Evolutionary conservation across 2,329 filamentous ascomycete species (phyloP).

Genomic region (Zasmidium citrigriseum): DNA sequence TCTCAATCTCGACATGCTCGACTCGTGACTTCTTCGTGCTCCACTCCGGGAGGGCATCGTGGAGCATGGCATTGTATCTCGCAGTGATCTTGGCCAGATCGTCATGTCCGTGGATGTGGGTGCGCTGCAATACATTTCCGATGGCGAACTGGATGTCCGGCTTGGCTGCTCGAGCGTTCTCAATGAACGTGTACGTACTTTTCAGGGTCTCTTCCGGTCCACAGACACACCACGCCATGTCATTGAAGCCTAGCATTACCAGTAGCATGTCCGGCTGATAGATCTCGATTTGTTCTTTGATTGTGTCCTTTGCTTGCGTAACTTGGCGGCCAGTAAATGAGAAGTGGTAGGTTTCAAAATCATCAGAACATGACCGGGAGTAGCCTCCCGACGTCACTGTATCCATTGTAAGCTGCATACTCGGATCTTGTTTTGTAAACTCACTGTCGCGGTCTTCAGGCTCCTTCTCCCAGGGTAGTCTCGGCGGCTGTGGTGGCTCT

Average conservation of each 20-base stretch:
- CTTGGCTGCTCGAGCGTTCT: conserved; percentile 34
- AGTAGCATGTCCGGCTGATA: conserved; percentile 36
- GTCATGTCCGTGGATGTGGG: conserved; percentile 18
- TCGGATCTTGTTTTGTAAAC: not conserved
- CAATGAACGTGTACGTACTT: conserved; percentile 33
- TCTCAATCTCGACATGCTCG: conserved; percentile 34
- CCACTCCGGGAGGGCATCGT: conserved; percentile 28
- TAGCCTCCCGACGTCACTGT: conserved; percentile 32
- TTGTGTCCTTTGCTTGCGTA: conserved; percentile 32
- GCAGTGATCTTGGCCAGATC: conserved; percentile 24
- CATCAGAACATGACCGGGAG: conserved; percentile 28
- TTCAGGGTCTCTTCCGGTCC: conserved; percentile 23
- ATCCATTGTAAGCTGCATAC: not conserved
- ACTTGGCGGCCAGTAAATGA: conserved; percentile 35
- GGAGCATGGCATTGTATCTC: conserved; percentile 22
- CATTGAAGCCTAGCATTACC: conserved; percentile 28
- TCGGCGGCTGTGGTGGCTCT: conserved; percentile 16
- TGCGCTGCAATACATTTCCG: conserved; percentile 25
- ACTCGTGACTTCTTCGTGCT: conserved; percentile 33
- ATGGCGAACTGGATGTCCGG: conserved; percentile 21
- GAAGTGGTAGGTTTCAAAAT: conserved; percentile 26
- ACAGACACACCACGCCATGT: conserved; percentile 27
- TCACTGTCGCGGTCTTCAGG: conserved; percentile 9
- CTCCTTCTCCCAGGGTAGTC: conserved; percentile 11
- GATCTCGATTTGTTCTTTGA: conserved; percentile 31